Conservation (phyloP, 192 early-diverging fungal genomes). For the Backusella tarrabulga region DNA sequence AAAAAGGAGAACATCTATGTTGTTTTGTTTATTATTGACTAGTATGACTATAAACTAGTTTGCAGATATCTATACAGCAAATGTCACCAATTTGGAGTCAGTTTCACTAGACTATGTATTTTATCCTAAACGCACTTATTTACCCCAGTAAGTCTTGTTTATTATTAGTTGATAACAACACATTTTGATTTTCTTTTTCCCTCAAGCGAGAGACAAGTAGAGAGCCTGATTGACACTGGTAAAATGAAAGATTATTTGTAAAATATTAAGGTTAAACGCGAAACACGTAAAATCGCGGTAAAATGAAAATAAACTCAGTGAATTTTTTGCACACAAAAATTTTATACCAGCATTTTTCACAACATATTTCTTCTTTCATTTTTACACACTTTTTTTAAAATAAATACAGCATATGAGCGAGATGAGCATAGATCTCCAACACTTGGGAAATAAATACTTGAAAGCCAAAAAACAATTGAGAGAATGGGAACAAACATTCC, state of each 20-base stretch:
- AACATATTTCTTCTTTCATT: not conserved
- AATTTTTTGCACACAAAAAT: not conserved
- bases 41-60: slow-evolving; percentile 10
- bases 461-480: not conserved
- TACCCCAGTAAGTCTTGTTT: slow-evolving; percentile 47
- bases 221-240: slow-evolving; percentile 34
- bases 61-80: slow-evolving; percentile 47
- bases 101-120: slow-evolving; percentile 61
- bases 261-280: not conserved
- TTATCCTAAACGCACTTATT: slow-evolving; percentile 57
- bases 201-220: slow-evolving; percentile 29
- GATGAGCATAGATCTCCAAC: not conserved
- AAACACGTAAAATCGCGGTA: not conserved
- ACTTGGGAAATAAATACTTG: not conserved
- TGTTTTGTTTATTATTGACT: not conserved
- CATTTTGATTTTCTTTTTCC: not conserved
- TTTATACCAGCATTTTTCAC: not conserved
- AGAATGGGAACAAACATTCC: not conserved
- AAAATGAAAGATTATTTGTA: slow-evolving; percentile 11
- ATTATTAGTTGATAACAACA: not conserved
- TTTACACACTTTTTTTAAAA: not conserved
- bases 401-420: not conserved
- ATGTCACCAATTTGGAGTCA: slow-evolving; percentile 48
- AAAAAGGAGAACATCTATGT: not conserved
- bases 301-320: not conserved